Evolutionary conservation across 495 filamentous ascomycete species (phyloP).

Genomic region (Aspergillus mulundensis): DNA sequence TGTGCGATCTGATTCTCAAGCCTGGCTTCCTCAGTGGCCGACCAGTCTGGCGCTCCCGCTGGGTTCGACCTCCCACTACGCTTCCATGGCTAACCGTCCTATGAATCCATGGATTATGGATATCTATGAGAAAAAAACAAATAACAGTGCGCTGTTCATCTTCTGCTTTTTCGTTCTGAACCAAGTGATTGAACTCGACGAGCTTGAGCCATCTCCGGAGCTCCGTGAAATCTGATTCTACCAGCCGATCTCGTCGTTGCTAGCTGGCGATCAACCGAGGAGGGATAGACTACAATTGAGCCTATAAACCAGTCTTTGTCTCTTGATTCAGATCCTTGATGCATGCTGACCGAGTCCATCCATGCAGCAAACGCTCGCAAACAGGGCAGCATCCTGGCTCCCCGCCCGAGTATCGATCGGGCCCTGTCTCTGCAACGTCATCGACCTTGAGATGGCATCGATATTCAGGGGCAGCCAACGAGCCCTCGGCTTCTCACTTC

Average conservation of each 20-base stretch:
- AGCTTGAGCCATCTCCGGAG: neutral
- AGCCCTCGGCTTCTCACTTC: neutral
- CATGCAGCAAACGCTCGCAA: neutral
- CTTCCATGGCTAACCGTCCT: slow-evolving; percentile 8
- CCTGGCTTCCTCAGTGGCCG: slow-evolving; percentile 1
- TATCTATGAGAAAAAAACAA: neutral
- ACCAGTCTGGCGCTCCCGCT: slow-evolving; percentile 12
- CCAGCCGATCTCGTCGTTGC: neutral
- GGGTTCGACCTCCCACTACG: neutral
- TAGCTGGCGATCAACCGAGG: neutral
- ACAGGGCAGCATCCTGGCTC: slow-evolving; percentile 1
- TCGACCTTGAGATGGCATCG: neutral
- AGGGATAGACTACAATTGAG: neutral
- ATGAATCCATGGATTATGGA: neutral
- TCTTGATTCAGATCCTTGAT: neutral
- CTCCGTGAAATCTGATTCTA: neutral
- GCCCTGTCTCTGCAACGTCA: neutral
- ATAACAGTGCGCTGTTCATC: neutral
- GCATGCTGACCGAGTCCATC: neutral
- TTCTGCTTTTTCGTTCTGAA: neutral
- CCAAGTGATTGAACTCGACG: neutral
- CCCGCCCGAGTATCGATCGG: neutral
- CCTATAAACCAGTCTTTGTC: neutral
- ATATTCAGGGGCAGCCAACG: slow-evolving; percentile 1
- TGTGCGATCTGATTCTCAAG: neutral